Base-by-base conservation (phyloP, 495 filamentous ascomycete genomes). In the Penicillium riverlandense region DNA sequence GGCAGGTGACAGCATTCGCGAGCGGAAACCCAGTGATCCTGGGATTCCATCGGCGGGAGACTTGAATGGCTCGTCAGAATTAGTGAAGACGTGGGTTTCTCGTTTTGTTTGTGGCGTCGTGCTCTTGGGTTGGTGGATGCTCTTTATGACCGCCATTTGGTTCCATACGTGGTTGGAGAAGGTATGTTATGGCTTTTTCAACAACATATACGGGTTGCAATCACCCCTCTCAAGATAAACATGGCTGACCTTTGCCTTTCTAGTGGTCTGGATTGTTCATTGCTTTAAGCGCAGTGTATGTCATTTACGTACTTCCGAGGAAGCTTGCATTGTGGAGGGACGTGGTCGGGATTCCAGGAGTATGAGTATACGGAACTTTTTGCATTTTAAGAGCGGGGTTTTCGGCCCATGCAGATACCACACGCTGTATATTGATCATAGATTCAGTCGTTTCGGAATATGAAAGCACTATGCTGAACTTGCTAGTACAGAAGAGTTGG, bases 141-240 rank as follows among this genome's bases (percentile, higher is more conserved):
- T 96, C 63, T 72, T 96, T 38, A 98, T 98, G 92, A 98, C 92
- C 35, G 88, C 90, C 9, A 85, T 89, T 36, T 96, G 90, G 70
- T 98, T 98, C 47, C 92, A 98, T 62, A 96, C 92, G 5, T 96
- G 91, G 92, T 82, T 90, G 58, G 92, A 98, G 69, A 97, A 97
- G 84, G 87, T 88, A 66, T 39, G 30, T 35, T 29, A 34, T 43
- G 43, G 35, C 41, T 12, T 14, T 39, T 40, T 30, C 35, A 37
- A 34, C 39, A 14, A 8, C 11, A 22, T 16, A 30, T 22, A 4
- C 22, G 2, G 22, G 22, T 22, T 22, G 22, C 2, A 22, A 22
- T 22, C 22, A 22, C 22, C 22, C 22, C 22, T 22, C 22, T 22
- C 22, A 22, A 22, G 22, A 22, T 57, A 44, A 44, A 68, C 40